Evolutionary conservation across 2,329 filamentous ascomycete species (phyloP), one percentile per base, ranked within the genome.

Genomic region (Sclerotiophoma versabilis): DNA sequence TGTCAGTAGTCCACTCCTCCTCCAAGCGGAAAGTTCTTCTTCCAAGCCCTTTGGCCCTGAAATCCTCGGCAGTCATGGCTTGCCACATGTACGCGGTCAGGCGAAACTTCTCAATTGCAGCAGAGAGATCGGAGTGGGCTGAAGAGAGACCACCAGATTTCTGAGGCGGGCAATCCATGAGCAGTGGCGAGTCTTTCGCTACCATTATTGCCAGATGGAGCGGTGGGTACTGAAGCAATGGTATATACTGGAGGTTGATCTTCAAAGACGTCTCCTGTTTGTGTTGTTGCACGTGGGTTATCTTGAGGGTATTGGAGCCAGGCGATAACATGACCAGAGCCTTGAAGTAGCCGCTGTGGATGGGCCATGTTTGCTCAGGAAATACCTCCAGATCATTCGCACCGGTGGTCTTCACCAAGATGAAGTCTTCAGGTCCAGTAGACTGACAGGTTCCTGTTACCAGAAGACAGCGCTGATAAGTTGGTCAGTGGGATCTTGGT

Each of bases 1-100:
- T 71, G 27, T 71, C 66, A 11, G 41, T 39, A 0, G 52, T 56
- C 67, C 64, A 72, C 42, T 71, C 68, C 36, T 72, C 70, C n/a
- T 73, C 71, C 7, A 74, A 44, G 8, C 71, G 54, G 44, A 74
- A 72, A 1, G 64, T 57, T 10, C 69, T 63, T 32, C 69, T 44
- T 17, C 65, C 69, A 15, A 68, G 58, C 3, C 65, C 65, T 43
- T 68, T 66, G 15, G 48, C 20, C 1, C 64, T 62, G 58, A 72
- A 48, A 32, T 72, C 68, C 51, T 73, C 69, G 1, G 69, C 71
- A n/a, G 68, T 71, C 58, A 70, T 59, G 12, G 70, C 69, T 49
- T 74, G 69, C 70, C 70, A 73, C 69, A 73, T 72, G 54, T 70
- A 71, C 2, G 71, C 69, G 6, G 69, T 65, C 62, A 69, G 71